Percentiles rank a stretch among this genome's conserved stretches.
Evolutionary conservation across 2,329 filamentous ascomycete species (phyloP).

Genomic region (Talaromyces rugulosus): DNA sequence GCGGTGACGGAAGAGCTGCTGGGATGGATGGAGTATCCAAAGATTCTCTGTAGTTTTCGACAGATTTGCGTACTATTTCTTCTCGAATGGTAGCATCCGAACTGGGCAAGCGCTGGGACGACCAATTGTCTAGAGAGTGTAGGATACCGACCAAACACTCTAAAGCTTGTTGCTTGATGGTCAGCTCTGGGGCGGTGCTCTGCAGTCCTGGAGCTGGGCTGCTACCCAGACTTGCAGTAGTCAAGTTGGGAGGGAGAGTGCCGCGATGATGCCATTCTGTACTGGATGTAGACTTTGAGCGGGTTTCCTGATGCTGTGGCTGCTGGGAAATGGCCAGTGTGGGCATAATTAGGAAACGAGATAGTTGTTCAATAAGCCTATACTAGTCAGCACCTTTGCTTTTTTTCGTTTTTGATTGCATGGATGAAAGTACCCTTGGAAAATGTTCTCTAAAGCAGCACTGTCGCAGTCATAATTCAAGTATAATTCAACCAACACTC

Average conservation of each 20-base stretch:
- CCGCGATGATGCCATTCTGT: conserved; percentile 82
- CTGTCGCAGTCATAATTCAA: conserved; percentile 98
- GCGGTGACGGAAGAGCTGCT: conserved; percentile 41
- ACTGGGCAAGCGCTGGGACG: conserved; percentile 61
- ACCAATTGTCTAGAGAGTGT: conserved; percentile 90
- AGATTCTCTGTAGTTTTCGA: conserved; percentile 64
- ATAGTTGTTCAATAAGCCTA: conserved; percentile 86
- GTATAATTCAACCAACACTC: conserved; percentile 89
- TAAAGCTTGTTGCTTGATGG: conserved; percentile 82
- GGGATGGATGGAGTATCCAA: conserved; percentile 61
- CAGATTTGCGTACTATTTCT: conserved; percentile 46
- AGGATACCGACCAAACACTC: conserved; percentile 86
- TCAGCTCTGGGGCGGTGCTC: conserved; percentile 81
- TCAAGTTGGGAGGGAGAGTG: conserved; percentile 81
- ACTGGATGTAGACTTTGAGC: conserved; percentile 55
- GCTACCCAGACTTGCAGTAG: conserved; percentile 68
- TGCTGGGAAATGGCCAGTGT: conserved; percentile 70
- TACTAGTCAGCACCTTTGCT: conserved; percentile 12
- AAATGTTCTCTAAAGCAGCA: conserved; percentile 90
- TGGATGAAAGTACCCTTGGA: conserved; percentile 56
- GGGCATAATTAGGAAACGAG: conserved; percentile 76
- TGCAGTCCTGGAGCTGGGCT: conserved; percentile 44
- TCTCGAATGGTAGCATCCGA: conserved; percentile 48
- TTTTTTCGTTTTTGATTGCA: neutral
- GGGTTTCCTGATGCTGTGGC: conserved; percentile 78